Base-by-base conservation (phyloP, 441 rosid genomes). In the Melastoma candidum region DNA sequence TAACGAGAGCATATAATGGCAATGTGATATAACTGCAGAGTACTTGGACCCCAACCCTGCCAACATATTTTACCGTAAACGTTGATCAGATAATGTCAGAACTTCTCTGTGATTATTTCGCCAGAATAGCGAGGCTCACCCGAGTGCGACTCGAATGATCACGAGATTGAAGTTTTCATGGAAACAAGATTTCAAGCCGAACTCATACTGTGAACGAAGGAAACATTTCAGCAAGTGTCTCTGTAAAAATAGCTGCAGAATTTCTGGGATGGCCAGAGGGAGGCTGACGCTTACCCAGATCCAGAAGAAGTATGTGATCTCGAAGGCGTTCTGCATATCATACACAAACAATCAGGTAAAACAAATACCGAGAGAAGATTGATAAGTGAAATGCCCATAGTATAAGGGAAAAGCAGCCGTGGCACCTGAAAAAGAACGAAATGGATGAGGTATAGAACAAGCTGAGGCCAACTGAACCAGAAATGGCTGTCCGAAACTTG, bases 231-330 rank as follows among this genome's bases (percentile, higher is more conserved):
- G 11, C 8, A 63, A 24, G 22, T 25, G 24, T 13, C 25, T 44
- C 11, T 8, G 41, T 46, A 17, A 44, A 47, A 47, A 48, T 44
- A 46, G 3, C 47, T 22, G 27, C 2, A 43, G 8, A 51, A 41
- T 0, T 11, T 47, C 24, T 7, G 8, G 55, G 45, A 3, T 44
- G 4, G 24, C 25, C 1, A 2, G 14, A 17, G 43, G 11, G 13
- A 14, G 25, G 47, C 1, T 61, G 26, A 49, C 45, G 32, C 25
- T 73, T 83, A 88, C 98, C 96, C 88, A 81, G 65, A 84, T 81
- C 99, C 99, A 93, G 47, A 93, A 66, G 88, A 90, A 84, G 71
- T 93, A 89, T 43, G 97, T 93, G 57, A 93, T 83, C 75, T 93
- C 93, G 56, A 90, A 87, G n/a, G 98, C 98, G 59, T 90, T 90